phyloP scores from a whole-genome alignment of 2,329 filamentous ascomycete genomes.

The Trichoderma brevicompactum region DNA sequence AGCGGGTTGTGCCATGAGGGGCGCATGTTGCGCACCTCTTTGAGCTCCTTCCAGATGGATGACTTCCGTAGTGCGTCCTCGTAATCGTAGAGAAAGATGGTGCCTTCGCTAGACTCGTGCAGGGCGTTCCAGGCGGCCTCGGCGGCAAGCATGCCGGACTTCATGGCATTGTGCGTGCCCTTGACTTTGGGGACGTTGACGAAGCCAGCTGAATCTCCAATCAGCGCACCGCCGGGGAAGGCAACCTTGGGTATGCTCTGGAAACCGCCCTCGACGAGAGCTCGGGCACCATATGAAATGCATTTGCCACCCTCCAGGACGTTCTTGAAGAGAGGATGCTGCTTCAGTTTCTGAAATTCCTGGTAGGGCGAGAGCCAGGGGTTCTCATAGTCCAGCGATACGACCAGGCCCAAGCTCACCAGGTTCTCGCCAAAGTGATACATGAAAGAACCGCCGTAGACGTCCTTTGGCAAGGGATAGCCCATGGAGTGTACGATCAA shows the following conservation, averaged over 20 bases:
- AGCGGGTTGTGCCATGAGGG: slow-evolving; percentile 90
- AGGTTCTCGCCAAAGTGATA: slow-evolving; percentile 99
- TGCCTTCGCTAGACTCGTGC: slow-evolving; percentile 58
- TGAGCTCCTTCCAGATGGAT: slow-evolving; percentile 90
- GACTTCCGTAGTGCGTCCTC: slow-evolving; percentile 86
- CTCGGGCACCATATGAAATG: slow-evolving; percentile 92
- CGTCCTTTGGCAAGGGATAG: slow-evolving; percentile 84
- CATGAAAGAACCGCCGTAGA: slow-evolving; percentile 98
- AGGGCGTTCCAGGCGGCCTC: slow-evolving; percentile 87
- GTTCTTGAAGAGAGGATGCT: slow-evolving; percentile 85
- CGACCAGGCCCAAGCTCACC: slow-evolving; percentile 87
- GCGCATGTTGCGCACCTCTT: slow-evolving; percentile 95
- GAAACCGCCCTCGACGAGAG: slow-evolving; percentile 92
- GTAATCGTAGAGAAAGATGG: slow-evolving; percentile 92
- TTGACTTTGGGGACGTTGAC: slow-evolving; percentile 99
- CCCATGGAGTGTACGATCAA: slow-evolving; percentile 89
- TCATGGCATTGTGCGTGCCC: slow-evolving; percentile 97
- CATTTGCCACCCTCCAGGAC: slow-evolving; percentile 96
- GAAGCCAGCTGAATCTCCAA: slow-evolving; percentile 95
- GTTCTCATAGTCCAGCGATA: slow-evolving; percentile 93
- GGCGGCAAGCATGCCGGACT: slow-evolving; percentile 93
- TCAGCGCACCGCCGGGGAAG: slow-evolving; percentile 92
- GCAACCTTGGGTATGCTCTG: slow-evolving; percentile 97
- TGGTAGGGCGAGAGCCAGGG: slow-evolving; percentile 94
- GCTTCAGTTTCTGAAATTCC: slow-evolving; percentile 98